Percentiles rank a stretch among this genome's conserved stretches.
Evolutionary conservation across 179 eudicot species (phyloP).

Genomic region (Actinidia chinensis): DNA sequence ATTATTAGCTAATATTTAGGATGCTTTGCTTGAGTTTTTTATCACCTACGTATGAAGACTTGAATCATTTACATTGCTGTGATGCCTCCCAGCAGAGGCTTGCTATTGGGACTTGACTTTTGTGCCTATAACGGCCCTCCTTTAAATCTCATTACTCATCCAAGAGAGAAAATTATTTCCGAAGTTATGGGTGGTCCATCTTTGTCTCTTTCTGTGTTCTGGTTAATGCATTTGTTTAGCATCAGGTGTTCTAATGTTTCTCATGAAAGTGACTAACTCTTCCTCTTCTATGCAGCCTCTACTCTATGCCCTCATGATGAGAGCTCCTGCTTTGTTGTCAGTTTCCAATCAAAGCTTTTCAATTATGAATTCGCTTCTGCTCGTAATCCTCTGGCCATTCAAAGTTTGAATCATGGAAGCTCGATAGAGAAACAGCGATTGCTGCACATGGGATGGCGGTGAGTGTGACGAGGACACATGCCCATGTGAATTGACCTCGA

Average conservation of each 20-base stretch:
- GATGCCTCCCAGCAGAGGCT: no score
- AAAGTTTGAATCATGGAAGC: slow-evolving; percentile 10
- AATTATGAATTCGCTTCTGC: not conserved
- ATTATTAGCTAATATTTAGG: no score
- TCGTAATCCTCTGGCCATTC: not conserved
- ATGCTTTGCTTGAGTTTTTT: no score
- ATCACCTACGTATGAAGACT: no score
- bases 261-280: not conserved
- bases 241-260: not conserved
- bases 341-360: not conserved
- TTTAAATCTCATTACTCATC: no score
- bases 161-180: no score
- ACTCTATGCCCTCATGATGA: slow-evolving; percentile 1
- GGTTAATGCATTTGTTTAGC: no score
- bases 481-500: slow-evolving; percentile 13
- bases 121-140: no score
- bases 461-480: not conserved
- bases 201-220: not conserved
- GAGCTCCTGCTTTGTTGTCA: slow-evolving; percentile 12
- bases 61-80: no score
- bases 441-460: slow-evolving; percentile 17
- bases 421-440: not conserved
- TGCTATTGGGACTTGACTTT: no score
- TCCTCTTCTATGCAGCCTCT: not conserved
- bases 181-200: no score